A percentile compares a stretch with the other conserved stretches of the same genome.
Evolutionary conservation across 495 filamentous ascomycete species (phyloP).

Genomic region (Niebla homalea): DNA sequence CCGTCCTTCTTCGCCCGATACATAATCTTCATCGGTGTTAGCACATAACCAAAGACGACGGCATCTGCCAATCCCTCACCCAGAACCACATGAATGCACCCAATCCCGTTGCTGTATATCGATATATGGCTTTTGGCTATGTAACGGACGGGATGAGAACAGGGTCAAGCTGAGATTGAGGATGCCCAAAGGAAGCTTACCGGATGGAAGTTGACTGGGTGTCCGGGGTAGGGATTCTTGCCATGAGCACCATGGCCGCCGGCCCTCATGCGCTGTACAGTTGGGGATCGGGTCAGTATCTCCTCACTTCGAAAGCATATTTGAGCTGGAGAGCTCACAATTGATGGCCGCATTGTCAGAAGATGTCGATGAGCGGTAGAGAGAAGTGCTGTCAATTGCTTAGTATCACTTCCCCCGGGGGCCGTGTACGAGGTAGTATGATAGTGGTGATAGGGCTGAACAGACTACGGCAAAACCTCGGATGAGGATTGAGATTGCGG

Average conservation of each 20-base stretch:
- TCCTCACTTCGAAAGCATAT: too few species aligned
- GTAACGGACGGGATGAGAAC: neutral
- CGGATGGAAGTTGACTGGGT: slow-evolving; percentile 63
- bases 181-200: slow-evolving; percentile 11
- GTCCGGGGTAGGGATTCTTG: slow-evolving; percentile 25
- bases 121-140: slow-evolving; percentile 56
- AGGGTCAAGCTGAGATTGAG: neutral
- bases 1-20: slow-evolving; percentile 92
- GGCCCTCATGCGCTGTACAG: neutral
- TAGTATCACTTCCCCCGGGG: too few species aligned
- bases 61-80: slow-evolving; percentile 38
- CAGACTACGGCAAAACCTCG: too few species aligned
- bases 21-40: slow-evolving; percentile 52
- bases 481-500: too few species aligned
- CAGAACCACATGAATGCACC: slow-evolving; percentile 99
- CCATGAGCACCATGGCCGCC: slow-evolving; percentile 37
- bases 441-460: too few species aligned
- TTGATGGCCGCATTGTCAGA: too few species aligned
- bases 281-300: too few species aligned
- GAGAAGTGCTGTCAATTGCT: too few species aligned
- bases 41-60: slow-evolving; percentile 8
- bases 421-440: too few species aligned
- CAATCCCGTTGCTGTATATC: slow-evolving; percentile 69
- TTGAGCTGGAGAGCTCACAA: too few species aligned
- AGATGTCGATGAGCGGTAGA: too few species aligned